Evolutionary conservation across 108 stramenopile species (phyloP).

Genomic region (Nitzschia sp.): DNA sequence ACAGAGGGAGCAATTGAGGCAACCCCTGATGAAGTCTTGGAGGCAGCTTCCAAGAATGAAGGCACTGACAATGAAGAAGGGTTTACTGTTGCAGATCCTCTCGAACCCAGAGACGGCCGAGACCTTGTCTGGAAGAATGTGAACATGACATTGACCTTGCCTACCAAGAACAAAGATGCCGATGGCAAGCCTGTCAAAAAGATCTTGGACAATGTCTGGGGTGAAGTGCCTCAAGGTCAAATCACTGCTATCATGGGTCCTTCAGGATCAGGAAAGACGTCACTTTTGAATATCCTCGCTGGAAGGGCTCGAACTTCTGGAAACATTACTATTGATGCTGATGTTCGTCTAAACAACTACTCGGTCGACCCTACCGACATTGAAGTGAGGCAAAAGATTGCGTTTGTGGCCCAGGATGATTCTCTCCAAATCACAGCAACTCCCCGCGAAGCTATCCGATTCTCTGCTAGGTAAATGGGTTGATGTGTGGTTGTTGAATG

Average conservation of each 20-base stretch:
- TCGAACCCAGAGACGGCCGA: conserved; percentile 42
- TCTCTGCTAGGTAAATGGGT: conserved; percentile 61
- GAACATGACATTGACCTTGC: conserved; percentile 38
- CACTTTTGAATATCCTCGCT: conserved; percentile 66
- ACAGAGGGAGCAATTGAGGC: background rate
- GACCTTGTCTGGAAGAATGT: conserved; percentile 48
- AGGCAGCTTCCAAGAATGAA: too few relatives aligned
- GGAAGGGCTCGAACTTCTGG: conserved; percentile 40
- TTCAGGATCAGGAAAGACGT: conserved; percentile 54
- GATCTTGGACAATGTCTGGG: conserved; percentile 51
- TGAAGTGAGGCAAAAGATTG: conserved; percentile 49
- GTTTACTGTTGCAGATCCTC: conserved; percentile 27
- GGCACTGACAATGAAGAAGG: too few relatives aligned
- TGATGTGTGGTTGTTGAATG: too few relatives aligned
- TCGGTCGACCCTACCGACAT: conserved; percentile 43
- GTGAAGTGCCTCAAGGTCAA: conserved; percentile 54
- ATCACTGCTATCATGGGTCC: conserved; percentile 52
- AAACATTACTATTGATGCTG: conserved; percentile 25
- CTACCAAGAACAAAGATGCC: background rate
- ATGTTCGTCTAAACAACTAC: conserved; percentile 43
- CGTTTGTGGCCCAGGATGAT: conserved; percentile 87
- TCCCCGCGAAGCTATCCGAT: conserved; percentile 78
- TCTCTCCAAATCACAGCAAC: conserved; percentile 68
- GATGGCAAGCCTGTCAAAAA: conserved; percentile 10
- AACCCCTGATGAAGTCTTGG: background rate